Base-by-base conservation (phyloP, 768 basidiomycete genomes). In the Leccinum obscurum region DNA sequence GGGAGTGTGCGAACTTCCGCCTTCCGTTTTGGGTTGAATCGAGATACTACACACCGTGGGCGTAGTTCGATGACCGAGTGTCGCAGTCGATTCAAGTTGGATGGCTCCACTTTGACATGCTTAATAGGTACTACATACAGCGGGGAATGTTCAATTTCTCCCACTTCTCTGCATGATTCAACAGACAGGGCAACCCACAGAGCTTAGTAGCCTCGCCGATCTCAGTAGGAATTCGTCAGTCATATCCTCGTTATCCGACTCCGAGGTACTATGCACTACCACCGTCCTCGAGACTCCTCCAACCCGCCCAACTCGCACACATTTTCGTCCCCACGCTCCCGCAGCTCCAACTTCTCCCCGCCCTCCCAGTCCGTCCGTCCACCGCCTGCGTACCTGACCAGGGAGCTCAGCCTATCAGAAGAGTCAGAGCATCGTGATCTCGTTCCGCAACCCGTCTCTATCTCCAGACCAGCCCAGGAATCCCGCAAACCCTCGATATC, bases 141-240 rank as follows among this genome's bases (percentile, higher is more conserved):
- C 30, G 30, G 30, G 30, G 9, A 32, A 32, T 32, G 30, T 32
- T 32, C 30, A 32, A 28, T 28, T 8, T 51, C 26, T 13, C 34
- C 11, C 34, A 9, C 30, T 32, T 32, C 30, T 34, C 34, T 35
- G 13, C 34, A 35, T 35, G 34, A 35, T 35, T 4, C 34, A 35
- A 35, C 34, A 35, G 34, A 35, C 34, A 14, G 20, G 30, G 28
- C 63, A 35, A 5, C n/a, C 54, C 10, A 30, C 46, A 52, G 57
- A 32, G 22, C 66, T 65, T 3, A 56, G 32, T 32, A 32, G 32
- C 0, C 76, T 90, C 58, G 84, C 86, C 52, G 85, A 87, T 69
- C 81, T 90, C 54, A 87, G 85, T 76, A 83, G 89, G 72, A 89
- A 89, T 77, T 80, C 89, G 1, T 89, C 89, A 11, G 89, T 88